A percentile compares a stretch with the other conserved stretches of the same genome.
Evolutionary conservation across 495 filamentous ascomycete species (phyloP).

Genomic region (Talaromyces adpressus): DNA sequence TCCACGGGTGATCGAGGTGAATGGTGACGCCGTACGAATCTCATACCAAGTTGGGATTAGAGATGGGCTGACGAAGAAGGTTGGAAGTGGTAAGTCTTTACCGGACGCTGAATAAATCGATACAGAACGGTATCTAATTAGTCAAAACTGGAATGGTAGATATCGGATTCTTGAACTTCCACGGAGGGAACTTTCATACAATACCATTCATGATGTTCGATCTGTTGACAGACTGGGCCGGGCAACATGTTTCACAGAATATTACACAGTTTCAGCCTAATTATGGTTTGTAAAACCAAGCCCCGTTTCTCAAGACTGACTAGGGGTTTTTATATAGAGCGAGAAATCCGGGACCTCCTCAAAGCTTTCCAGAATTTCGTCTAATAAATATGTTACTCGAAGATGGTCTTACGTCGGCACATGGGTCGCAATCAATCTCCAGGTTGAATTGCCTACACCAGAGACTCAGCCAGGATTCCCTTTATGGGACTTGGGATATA

Average conservation of each 20-base stretch:
- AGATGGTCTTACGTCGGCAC: constrained; percentile 25
- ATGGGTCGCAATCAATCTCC: constrained; percentile 31
- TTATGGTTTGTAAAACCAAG: constrained; percentile 5
- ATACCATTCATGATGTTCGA: constrained; percentile 12
- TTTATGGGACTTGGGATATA: constrained; percentile 35
- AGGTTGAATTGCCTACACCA: constrained; percentile 32
- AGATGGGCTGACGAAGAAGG: constrained; percentile 16
- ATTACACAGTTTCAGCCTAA: constrained; percentile 17
- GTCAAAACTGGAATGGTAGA: constrained; percentile 5
- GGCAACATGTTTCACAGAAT: constrained; percentile 14
- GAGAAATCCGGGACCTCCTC: constrained; percentile 5
- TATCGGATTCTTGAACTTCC: constrained; percentile 11
- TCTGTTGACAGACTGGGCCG: constrained; percentile 11
- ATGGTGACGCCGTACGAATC: constrained; percentile 33
- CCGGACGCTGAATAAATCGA: background rate
- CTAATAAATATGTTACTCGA: constrained; percentile 36
- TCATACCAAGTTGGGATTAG: constrained; percentile 30
- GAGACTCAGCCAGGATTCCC: constrained; percentile 37
- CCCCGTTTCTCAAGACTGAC: background rate
- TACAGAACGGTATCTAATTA: background rate
- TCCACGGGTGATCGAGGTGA: constrained; percentile 36
- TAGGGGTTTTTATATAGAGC: background rate
- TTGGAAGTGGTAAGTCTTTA: constrained; percentile 11
- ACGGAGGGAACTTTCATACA: constrained; percentile 2
- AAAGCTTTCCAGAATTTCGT: constrained; percentile 27